Conservation (phyloP, 441 rosid genomes). For the Erysimum cheiri region DNA sequence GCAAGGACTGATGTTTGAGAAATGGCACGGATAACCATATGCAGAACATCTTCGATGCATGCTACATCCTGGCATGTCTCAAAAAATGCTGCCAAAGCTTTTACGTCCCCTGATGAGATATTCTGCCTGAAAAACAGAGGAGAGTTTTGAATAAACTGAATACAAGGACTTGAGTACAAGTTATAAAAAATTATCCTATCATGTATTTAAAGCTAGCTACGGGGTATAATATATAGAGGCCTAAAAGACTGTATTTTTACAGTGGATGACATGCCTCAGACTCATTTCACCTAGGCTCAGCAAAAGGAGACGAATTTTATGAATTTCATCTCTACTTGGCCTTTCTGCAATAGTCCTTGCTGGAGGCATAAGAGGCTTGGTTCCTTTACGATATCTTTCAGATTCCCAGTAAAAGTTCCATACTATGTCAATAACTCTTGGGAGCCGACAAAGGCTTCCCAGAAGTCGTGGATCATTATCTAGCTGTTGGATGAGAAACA, state of each 20-base stretch:
- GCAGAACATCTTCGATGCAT: constrained; percentile 94
- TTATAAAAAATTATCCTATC: constrained; percentile 19
- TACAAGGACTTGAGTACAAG: constrained; percentile 27
- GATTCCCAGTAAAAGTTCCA: constrained; percentile 91
- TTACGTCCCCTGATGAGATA: constrained; percentile 72
- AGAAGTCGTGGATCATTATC: constrained; percentile 89
- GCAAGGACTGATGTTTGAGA: constrained; percentile 78
- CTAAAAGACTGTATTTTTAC: constrained; percentile 25
- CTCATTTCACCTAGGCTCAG: constrained; percentile 99
- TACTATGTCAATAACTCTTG: constrained; percentile 83
- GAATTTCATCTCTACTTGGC: constrained; percentile 88
- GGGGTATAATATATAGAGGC: constrained; percentile 22
- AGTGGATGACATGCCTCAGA: constrained; percentile 70
- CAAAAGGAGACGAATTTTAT: constrained; percentile 92
- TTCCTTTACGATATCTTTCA: constrained; percentile 74
- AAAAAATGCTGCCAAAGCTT: constrained; percentile 80
- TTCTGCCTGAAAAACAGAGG: constrained; percentile 68
- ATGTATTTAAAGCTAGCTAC: constrained; percentile 29
- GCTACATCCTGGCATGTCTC: constrained; percentile 94
- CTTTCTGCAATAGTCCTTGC: constrained; percentile 75
- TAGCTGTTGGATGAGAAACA: constrained; percentile 94
- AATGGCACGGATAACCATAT: constrained; percentile 92
- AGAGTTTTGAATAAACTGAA: constrained; percentile 14
- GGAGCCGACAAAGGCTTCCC: constrained; percentile 80
- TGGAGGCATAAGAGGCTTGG: constrained; percentile 87